phyloP scores from a whole-genome alignment of 1,139 yeast genomes.

The Lodderomyces beijingensis region DNA sequence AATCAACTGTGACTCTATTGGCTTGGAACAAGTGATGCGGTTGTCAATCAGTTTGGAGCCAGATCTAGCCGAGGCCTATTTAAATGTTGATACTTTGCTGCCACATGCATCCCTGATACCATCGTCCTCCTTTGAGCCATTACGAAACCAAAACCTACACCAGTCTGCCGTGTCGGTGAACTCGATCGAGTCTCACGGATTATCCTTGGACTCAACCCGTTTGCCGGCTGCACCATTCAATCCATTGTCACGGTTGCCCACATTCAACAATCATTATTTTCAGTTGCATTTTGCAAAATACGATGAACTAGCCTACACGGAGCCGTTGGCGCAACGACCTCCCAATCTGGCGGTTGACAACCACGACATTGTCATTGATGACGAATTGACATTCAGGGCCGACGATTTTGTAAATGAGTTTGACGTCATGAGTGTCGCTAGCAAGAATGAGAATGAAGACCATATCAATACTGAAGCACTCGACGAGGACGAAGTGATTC shows the following conservation, averaged over 20 bases:
- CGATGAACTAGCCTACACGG: conserved; percentile 26
- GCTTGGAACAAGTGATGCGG: conserved; percentile 37
- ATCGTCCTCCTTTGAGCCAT: conserved; percentile 10
- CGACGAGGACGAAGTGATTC: conserved; percentile 30
- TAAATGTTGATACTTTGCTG: conserved; percentile 14
- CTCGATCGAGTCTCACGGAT: conserved; percentile 24
- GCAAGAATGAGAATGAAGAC: background rate
- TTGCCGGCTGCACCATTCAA: conserved; percentile 9
- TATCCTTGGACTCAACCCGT: background rate
- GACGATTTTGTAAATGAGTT: conserved; percentile 33
- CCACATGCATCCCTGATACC: conserved; percentile 8
- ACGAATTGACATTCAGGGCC: conserved; percentile 33
- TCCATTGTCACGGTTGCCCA: conserved; percentile 28
- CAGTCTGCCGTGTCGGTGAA: conserved; percentile 19
- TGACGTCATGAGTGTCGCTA: conserved; percentile 15
- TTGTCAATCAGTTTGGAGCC: conserved; percentile 38
- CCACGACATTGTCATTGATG: conserved; percentile 29
- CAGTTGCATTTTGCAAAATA: conserved; percentile 33
- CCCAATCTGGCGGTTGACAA: conserved; percentile 18
- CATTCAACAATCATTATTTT: conserved; percentile 37
- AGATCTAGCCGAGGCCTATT: conserved; percentile 37
- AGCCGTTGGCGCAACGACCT: conserved; percentile 14
- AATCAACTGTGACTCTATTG: conserved; percentile 36
- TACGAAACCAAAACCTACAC: background rate
- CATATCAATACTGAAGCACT: conserved; percentile 2